Percentiles rank a stretch among this genome's conserved stretches.
phyloP scores from a whole-genome alignment of 2,329 filamentous ascomycete species.

The Xylariaceae sp. region DNA sequence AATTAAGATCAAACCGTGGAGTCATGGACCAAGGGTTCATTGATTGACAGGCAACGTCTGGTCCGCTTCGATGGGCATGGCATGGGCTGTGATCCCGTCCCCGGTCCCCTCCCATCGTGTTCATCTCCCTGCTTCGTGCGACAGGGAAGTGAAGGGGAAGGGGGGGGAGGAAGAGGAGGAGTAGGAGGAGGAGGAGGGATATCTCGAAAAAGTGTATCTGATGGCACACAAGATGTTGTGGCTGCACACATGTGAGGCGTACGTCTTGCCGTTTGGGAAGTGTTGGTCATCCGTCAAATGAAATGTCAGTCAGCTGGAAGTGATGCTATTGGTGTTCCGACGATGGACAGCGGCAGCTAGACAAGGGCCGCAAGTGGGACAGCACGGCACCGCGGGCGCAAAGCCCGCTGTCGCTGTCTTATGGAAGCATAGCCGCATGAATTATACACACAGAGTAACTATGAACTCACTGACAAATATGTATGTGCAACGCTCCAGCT shows the following conservation, averaged over 20 bases:
- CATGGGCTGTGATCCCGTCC: not conserved
- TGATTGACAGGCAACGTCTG: not conserved
- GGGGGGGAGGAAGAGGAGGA: not conserved
- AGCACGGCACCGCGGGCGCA: not conserved
- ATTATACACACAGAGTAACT: too few species aligned
- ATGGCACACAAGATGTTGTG: not conserved
- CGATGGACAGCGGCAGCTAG: not conserved
- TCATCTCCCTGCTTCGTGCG: too few species aligned
- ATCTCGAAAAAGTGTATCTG: not conserved
- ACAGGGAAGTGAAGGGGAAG: too few species aligned
- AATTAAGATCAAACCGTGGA: constrained; percentile 16
- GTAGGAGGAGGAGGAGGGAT: not conserved
- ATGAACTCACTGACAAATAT: not conserved
- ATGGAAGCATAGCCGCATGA: not conserved
- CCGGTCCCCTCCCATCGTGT: not conserved
- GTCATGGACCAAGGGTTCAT: constrained; percentile 15
- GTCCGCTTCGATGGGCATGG: too few species aligned
- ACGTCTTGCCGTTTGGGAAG: too few species aligned
- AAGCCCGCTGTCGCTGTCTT: not conserved
- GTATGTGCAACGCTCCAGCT: not conserved
- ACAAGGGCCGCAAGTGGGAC: not conserved
- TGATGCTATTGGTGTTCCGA: not conserved
- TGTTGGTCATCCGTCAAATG: not conserved
- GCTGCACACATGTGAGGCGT: not conserved
- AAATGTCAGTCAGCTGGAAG: not conserved